Conservation (phyloP, 129 eudicot genomes). For the Deinandra increscens region DNA sequence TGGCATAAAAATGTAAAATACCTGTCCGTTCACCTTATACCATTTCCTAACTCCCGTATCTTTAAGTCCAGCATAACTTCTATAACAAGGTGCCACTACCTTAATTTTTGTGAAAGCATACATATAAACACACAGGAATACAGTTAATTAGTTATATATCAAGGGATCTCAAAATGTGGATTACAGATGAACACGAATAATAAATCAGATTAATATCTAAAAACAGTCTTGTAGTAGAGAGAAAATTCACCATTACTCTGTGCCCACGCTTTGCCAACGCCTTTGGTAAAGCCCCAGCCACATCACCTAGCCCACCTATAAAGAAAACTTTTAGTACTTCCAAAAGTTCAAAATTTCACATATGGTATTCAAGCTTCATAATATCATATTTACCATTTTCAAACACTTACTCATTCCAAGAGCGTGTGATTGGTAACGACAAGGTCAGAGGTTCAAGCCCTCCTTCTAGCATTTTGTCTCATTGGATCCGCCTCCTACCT, state of each 20-base stretch:
- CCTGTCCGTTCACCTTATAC: constrained; percentile 84
- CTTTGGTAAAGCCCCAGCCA: constrained; percentile 98
- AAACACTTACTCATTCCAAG: no score
- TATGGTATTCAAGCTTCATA: background rate
- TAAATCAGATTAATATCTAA: background rate
- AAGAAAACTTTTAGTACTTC: background rate
- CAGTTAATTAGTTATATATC: background rate
- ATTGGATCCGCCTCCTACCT: no score
- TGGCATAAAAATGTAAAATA: constrained; percentile 22
- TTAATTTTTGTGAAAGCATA: constrained; percentile 26
- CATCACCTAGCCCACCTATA: constrained; percentile 99
- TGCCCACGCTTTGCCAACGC: constrained; percentile 98
- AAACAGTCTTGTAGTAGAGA: background rate
- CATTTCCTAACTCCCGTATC: constrained; percentile 73
- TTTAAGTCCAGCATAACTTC: constrained; percentile 65
- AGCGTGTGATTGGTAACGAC: no score
- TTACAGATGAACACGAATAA: background rate
- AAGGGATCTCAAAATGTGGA: background rate
- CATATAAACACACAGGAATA: constrained; percentile 13
- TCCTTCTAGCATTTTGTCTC: no score
- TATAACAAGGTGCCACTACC: constrained; percentile 89
- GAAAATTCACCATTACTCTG: constrained; percentile 79
- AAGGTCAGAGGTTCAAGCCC: no score
- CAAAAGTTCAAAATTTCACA: background rate
- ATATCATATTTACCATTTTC: background rate